Base-by-base conservation (phyloP, 345 rosid genomes). In the Geranium rotundifolium region DNA sequence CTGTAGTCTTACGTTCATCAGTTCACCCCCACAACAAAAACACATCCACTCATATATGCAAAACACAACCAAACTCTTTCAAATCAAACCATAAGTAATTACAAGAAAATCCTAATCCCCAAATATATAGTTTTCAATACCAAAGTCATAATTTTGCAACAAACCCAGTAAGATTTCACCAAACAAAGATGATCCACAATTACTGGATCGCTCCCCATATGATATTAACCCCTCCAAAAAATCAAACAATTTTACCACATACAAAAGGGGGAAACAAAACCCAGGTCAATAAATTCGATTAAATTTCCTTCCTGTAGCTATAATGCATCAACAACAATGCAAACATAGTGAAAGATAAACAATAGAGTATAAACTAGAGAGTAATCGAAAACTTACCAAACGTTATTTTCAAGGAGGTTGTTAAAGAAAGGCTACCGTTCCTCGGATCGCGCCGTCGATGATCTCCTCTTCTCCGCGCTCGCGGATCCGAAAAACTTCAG, bases 381-480 rank as follows among this genome's bases (percentile, higher is more conserved):
- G 17, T 17, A 18, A 17, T 1, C 0, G 15, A 60, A 18, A 37
- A 74, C 69, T 1, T 20, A 88, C 92, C 96, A n/a, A n/a, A n/a
- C n/a, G n/a, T n/a, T n/a, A n/a, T n/a, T n/a, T n/a, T n/a, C n/a
- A n/a, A n/a, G n/a, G n/a, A n/a, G n/a, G n/a, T n/a, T n/a, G n/a
- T n/a, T n/a, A n/a, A n/a, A n/a, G n/a, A n/a, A n/a, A n/a, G n/a
- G n/a, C n/a, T n/a, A n/a, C n/a, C n/a, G n/a, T n/a, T n/a, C n/a
- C n/a, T n/a, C n/a, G n/a, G n/a, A n/a, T n/a, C n/a, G n/a, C n/a
- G n/a, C n/a, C n/a, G n/a, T n/a, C n/a, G n/a, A n/a, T n/a, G n/a
- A n/a, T n/a, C n/a, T n/a, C n/a, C n/a, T n/a, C n/a, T n/a, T n/a
- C n/a, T n/a, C n/a, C n/a, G n/a, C n/a, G n/a, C n/a, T n/a, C n/a